Conservation (phyloP, 768 basidiomycete genomes). For the Lactarius quietus region DNA sequence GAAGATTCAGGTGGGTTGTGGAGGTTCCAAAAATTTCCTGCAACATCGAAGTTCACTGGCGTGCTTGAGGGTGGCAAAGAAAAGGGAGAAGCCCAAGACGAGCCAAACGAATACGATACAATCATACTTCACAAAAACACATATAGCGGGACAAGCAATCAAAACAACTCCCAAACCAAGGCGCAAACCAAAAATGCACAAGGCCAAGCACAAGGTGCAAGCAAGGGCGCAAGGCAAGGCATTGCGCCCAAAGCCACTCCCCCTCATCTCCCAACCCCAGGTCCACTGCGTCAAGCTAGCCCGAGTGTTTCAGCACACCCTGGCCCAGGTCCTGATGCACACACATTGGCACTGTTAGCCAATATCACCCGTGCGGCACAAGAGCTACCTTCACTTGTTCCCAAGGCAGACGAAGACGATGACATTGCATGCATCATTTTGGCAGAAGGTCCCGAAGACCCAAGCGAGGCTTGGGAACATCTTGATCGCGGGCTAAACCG, state of each 20-base stretch:
- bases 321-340: not conserved
- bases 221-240: not conserved
- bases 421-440: not conserved
- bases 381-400: not conserved
- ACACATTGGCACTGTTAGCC: not conserved
- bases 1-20: not conserved
- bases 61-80: not conserved
- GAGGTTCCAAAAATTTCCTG: not conserved
- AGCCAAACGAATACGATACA: not conserved
- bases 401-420: not conserved
- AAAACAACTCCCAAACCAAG: too few relatives aligned
- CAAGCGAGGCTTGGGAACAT: not conserved
- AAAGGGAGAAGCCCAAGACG: too few relatives aligned
- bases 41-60: not conserved
- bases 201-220: too few relatives aligned
- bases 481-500: not conserved
- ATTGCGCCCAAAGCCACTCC: too few relatives aligned
- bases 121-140: not conserved
- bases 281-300: too few relatives aligned
- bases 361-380: not conserved
- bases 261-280: too few relatives aligned
- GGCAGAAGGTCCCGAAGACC: not conserved
- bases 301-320: too few relatives aligned
- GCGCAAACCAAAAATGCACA: too few relatives aligned
- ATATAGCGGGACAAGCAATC: too few relatives aligned